These are phyloP conservation scores for Volvariella surrecta DNA, from an alignment of 1,284 basidiomycete genomes.

Conservation along the genomic window DNA sequence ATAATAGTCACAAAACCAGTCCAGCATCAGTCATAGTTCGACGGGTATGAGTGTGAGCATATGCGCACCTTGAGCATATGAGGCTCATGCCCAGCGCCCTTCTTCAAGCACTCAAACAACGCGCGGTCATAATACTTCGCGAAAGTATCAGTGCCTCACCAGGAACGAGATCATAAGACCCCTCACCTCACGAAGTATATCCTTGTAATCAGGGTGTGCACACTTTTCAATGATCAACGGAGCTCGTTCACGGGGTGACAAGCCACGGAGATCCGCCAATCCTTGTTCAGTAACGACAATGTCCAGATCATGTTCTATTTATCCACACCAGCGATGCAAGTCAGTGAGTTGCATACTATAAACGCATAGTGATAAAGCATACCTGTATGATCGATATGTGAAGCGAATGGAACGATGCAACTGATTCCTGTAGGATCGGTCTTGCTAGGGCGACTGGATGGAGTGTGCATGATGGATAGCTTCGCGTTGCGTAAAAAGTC, in stretches of 20 bases:
- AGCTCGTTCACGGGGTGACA: slow-evolving; percentile 39
- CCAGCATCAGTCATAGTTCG: slow-evolving; percentile 1
- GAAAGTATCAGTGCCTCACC: background rate
- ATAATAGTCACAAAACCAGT: slow-evolving; percentile 2
- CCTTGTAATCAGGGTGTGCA: slow-evolving; percentile 41
- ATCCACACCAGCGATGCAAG: background rate
- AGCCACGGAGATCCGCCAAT: slow-evolving; percentile 40
- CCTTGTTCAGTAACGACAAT: slow-evolving; percentile 41
- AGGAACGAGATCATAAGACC: slow-evolving; percentile 4
- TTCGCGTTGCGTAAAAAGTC: slow-evolving; percentile 46
- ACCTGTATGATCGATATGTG: slow-evolving; percentile 43
- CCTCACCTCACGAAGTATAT: slow-evolving; percentile 30
- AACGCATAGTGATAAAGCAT: no score
- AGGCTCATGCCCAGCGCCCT: slow-evolving; percentile 39
- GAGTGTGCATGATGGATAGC: slow-evolving; percentile 44
- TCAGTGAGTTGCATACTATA: slow-evolving; percentile 3
- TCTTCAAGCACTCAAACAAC: slow-evolving; percentile 34
- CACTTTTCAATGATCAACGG: slow-evolving; percentile 42
- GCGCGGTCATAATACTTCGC: slow-evolving; percentile 36
- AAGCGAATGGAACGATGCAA: slow-evolving; percentile 42
- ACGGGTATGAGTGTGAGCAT: slow-evolving; percentile 2
- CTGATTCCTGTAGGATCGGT: slow-evolving; percentile 41
- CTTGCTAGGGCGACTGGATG: slow-evolving; percentile 37
- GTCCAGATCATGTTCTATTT: slow-evolving; percentile 34
- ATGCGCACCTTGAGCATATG: slow-evolving; percentile 36